These are phyloP conservation scores for Arthrobotrys entomopaga DNA, from an alignment of 2,329 filamentous ascomycete genomes.

Conservation along the genomic window DNA sequence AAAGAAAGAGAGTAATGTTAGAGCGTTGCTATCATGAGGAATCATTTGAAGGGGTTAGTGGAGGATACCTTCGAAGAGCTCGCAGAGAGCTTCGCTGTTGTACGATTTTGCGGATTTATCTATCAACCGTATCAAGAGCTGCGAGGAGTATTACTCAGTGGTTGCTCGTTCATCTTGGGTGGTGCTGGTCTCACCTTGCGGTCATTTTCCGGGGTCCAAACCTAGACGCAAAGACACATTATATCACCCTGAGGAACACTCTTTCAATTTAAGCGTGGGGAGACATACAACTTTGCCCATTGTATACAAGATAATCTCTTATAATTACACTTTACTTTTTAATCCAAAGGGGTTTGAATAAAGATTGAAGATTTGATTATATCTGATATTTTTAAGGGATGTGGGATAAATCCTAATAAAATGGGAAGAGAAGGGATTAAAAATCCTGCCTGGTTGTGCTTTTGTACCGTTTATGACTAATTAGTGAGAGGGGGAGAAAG, in stretches of 20 bases:
- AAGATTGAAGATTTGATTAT: too few relatives aligned
- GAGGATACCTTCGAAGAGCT: slow-evolving; percentile 57
- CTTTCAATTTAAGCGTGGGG: neutral
- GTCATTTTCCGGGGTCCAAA: slow-evolving; percentile 59
- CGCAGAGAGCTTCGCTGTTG: slow-evolving; percentile 58
- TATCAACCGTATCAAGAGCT: slow-evolving; percentile 59
- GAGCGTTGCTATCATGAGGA: neutral
- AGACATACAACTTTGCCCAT: slow-evolving; percentile 52
- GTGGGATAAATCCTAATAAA: neutral
- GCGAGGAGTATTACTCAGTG: neutral
- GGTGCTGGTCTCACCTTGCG: slow-evolving; percentile 53
- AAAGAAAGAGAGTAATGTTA: neutral
- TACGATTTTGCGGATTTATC: slow-evolving; percentile 59
- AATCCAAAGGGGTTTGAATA: too few relatives aligned
- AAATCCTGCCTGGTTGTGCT: neutral
- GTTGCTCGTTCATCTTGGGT: neutral
- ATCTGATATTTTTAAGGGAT: too few relatives aligned
- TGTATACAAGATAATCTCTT: neutral
- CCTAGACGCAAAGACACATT: slow-evolving; percentile 33
- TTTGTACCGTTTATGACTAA: too few relatives aligned
- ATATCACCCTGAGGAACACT: slow-evolving; percentile 1
- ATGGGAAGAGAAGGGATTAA: neutral
- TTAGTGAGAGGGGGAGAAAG: too few relatives aligned
- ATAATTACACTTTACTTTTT: too few relatives aligned
- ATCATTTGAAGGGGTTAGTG: neutral